Evolutionary conservation across 2,329 filamentous ascomycete genomes (phyloP).

Genomic region (Pseudocercospora eumusae): DNA sequence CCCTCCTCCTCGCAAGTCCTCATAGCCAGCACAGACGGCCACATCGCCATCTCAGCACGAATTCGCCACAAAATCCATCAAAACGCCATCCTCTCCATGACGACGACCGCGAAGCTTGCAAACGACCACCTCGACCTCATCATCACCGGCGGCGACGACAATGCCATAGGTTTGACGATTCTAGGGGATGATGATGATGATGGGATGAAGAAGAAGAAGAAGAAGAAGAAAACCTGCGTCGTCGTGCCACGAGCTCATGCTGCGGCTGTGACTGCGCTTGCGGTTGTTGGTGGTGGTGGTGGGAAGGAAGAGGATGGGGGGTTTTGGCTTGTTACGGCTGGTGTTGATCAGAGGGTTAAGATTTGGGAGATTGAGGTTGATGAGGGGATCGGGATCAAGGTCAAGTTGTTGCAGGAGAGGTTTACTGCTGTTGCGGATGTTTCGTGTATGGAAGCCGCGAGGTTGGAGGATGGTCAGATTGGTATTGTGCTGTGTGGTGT

Average conservation of each 20-base stretch:
- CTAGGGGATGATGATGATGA: too few relatives aligned
- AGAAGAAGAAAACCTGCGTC: constrained; percentile 32
- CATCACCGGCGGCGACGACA: constrained; percentile 85
- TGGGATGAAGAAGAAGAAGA: too few relatives aligned
- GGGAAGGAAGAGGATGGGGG: background rate
- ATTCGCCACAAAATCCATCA: constrained; percentile 65
- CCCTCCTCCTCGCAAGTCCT: constrained; percentile 52
- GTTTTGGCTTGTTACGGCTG: constrained; percentile 34
- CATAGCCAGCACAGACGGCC: constrained; percentile 80
- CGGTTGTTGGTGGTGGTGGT: constrained; percentile 40
- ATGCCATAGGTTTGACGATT: constrained; percentile 66
- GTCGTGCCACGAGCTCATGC: constrained; percentile 65
- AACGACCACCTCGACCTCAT: constrained; percentile 56
- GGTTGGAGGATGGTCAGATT: constrained; percentile 4
- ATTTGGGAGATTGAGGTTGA: constrained; percentile 47
- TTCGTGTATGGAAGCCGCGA: constrained; percentile 51
- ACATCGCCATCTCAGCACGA: constrained; percentile 53
- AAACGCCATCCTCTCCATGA: constrained; percentile 69
- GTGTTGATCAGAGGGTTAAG: constrained; percentile 53
- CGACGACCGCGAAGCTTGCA: constrained; percentile 34
- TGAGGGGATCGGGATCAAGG: constrained; percentile 35
- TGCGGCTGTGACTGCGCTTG: constrained; percentile 65
- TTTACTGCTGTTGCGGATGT: constrained; percentile 59
- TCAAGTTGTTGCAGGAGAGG: constrained; percentile 38
- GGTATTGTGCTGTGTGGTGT: constrained; percentile 51